Conservation (phyloP, 805 yeast genomes). For the Candida pseudoglaebosa region DNA sequence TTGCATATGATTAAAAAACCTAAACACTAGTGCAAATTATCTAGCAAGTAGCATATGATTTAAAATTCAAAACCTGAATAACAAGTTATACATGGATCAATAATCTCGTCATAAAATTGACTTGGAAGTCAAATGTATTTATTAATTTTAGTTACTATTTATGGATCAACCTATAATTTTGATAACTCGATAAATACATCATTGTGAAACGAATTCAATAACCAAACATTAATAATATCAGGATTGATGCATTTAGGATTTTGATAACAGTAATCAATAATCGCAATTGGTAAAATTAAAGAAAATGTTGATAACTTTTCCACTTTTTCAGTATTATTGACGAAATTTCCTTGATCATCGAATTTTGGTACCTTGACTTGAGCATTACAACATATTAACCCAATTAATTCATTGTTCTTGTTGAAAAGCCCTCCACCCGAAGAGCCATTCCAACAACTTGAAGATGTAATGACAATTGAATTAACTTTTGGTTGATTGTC, state of each 20-base stretch:
- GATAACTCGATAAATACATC: slow-evolving; percentile 17
- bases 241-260: slow-evolving; percentile 9
- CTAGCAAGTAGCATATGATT: no score
- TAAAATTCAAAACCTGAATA: no score
- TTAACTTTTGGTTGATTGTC: slow-evolving; percentile 3
- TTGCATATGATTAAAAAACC: no score
- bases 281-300: slow-evolving; percentile 30
- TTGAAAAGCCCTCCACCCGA: slow-evolving; percentile 45
- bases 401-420: slow-evolving; percentile 22
- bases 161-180: slow-evolving; percentile 14
- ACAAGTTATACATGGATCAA: no score
- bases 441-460: slow-evolving; percentile 50
- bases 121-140: no score
- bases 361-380: slow-evolving; percentile 24
- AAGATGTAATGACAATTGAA: slow-evolving; percentile 31
- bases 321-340: slow-evolving; percentile 10
- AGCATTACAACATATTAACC: slow-evolving; percentile 44
- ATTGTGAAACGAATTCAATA: slow-evolving; percentile 17
- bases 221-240: slow-evolving; percentile 20
- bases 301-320: slow-evolving; percentile 31
- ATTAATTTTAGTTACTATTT: no score
- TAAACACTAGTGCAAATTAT: no score
- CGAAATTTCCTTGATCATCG: slow-evolving; percentile 1
- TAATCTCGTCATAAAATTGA: no score
- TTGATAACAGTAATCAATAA: slow-evolving; percentile 22